phyloP scores from a whole-genome alignment of 2,329 filamentous ascomycete species.

The Verticillium tricorpus region DNA sequence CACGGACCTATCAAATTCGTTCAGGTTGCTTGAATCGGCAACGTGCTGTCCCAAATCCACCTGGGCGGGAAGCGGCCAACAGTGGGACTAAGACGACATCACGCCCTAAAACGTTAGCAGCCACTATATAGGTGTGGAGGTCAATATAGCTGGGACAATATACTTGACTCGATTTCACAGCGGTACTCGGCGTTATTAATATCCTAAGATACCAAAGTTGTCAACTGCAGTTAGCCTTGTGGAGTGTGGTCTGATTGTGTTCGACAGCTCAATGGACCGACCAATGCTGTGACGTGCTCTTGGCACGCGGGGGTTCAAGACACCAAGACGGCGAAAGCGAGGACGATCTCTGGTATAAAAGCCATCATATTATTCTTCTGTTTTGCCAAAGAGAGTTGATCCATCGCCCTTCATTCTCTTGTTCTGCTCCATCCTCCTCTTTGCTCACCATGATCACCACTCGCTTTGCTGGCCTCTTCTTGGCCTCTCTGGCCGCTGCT shows the following conservation, averaged over 20 bases:
- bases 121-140: neutral
- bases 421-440: neutral
- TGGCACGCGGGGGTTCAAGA: neutral
- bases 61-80: too few relatives aligned
- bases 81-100: too few relatives aligned
- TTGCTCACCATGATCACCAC: slow-evolving; percentile 2
- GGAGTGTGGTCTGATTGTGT: neutral
- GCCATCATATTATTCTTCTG: neutral
- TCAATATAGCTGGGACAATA: neutral
- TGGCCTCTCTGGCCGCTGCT: slow-evolving; percentile 5
- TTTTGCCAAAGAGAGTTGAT: neutral
- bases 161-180: neutral
- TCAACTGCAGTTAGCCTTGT: neutral
- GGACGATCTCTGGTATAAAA: neutral
- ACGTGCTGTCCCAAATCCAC: neutral
- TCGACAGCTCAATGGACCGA: neutral
- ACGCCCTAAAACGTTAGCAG: neutral
- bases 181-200: neutral
- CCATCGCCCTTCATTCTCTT: neutral
- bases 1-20: neutral
- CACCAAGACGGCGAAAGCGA: neutral
- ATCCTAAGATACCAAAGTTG: neutral
- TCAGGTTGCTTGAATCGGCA: neutral
- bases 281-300: neutral
- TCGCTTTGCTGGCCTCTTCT: slow-evolving; percentile 1